These are phyloP conservation scores for Phialocephala subalpina DNA, from an alignment of 2,329 filamentous ascomycete species.

Conservation along the genomic window DNA sequence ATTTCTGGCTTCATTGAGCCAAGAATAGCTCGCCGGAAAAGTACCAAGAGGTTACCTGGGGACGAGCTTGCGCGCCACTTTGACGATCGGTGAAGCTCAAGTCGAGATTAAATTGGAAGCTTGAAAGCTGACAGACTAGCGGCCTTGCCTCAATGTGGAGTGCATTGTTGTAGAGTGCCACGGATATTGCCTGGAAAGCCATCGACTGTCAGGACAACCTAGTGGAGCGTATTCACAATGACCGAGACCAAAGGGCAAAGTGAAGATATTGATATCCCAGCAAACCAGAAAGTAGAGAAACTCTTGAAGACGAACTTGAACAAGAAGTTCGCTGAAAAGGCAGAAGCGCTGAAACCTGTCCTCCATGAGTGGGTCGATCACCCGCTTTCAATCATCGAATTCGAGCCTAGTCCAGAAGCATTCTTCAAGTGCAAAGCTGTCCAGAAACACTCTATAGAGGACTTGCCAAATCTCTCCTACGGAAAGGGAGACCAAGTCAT, in stretches of 20 bases:
- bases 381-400: conserved; percentile 34
- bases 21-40: too few species aligned
- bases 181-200: too few species aligned
- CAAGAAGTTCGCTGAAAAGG: conserved; percentile 23
- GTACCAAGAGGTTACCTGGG: too few species aligned
- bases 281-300: conserved; percentile 31
- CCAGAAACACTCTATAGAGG: conserved; percentile 23
- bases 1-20: too few species aligned
- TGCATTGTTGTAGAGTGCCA: too few species aligned
- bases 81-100: too few species aligned
- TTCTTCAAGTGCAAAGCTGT: conserved; percentile 38
- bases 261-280: conserved; percentile 25
- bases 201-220: too few species aligned
- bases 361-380: conserved; percentile 29
- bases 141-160: too few species aligned
- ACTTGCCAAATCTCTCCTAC: conserved; percentile 28
- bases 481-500: conserved; percentile 44
- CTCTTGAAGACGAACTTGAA: conserved; percentile 25
- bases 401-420: conserved; percentile 29
- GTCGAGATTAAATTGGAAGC: too few species aligned
- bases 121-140: too few species aligned
- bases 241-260: neutral
- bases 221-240: neutral
- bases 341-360: conserved; percentile 24
- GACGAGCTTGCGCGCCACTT: too few species aligned